These are phyloP conservation scores for Mortierella hygrophila DNA, from an alignment of 192 early-diverging fungal species.

Conservation along the genomic window DNA sequence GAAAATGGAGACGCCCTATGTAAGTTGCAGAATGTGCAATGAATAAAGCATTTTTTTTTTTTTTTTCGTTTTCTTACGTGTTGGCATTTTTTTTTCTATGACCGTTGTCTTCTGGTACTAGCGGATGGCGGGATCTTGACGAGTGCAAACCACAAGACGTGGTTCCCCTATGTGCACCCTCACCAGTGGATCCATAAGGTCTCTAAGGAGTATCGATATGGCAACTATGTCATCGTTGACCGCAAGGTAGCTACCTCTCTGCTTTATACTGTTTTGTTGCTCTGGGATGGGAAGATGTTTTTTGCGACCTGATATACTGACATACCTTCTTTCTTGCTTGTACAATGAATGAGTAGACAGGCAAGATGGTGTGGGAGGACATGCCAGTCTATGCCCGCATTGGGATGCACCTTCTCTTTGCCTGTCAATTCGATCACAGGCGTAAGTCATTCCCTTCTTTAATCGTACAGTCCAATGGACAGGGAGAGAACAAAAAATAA, in stretches of 20 bases:
- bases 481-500: not conserved
- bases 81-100: not conserved
- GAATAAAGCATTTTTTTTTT: not conserved
- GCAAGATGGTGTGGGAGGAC: constrained; percentile 54
- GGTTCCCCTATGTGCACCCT: constrained; percentile 28
- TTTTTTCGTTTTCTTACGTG: not conserved
- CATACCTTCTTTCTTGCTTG: not conserved
- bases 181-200: constrained; percentile 27
- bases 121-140: constrained; percentile 18
- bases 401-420: constrained; percentile 61
- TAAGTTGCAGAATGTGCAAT: too few species aligned
- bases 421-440: constrained; percentile 38
- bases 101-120: not conserved
- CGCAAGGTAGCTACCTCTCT: constrained; percentile 30
- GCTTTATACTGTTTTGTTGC: not conserved
- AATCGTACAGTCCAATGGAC: not conserved
- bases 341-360: constrained; percentile 20
- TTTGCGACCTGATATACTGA: too few species aligned
- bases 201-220: constrained; percentile 39
- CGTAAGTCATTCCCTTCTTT: not conserved
- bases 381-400: constrained; percentile 59
- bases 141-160: not conserved
- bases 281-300: too few species aligned
- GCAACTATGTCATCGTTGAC: constrained; percentile 39
- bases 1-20: not conserved